Conservation (phyloP, 805 yeast genomes). For the Wickerhamomyces strasburgensis region DNA sequence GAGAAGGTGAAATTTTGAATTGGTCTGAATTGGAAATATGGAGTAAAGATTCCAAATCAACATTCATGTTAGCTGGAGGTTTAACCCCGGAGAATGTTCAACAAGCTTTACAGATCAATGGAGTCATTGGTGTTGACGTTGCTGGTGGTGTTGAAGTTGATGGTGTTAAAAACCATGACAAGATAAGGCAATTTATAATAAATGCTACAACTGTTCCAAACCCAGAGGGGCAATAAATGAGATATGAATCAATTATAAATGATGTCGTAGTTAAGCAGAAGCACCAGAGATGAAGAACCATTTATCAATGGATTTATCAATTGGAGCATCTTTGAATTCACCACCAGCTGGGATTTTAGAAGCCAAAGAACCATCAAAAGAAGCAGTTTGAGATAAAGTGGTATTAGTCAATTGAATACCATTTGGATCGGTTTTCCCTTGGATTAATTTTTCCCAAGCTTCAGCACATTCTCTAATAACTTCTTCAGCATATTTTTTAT, state of each 20-base stretch:
- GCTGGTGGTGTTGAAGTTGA: conserved; percentile 89
- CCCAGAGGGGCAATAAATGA: conserved; percentile 39
- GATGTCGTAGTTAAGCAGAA: conserved; percentile 39
- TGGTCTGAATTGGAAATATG: conserved; percentile 54
- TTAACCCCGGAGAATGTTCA: conserved; percentile 68
- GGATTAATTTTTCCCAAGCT: conserved; percentile 76
- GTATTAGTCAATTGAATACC: conserved; percentile 76
- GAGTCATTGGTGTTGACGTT: conserved; percentile 88
- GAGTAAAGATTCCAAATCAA: conserved; percentile 22
- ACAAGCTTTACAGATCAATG: conserved; percentile 42
- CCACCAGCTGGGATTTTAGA: conserved; percentile 63
- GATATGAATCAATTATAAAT: conserved; percentile 36
- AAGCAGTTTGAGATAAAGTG: conserved; percentile 54
- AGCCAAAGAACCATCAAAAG: conserved; percentile 44
- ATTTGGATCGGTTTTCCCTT: conserved; percentile 57
- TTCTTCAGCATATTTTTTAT: conserved; percentile 80
- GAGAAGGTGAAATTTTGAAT: conserved; percentile 77
- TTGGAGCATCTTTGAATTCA: conserved; percentile 81
- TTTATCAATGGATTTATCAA: conserved; percentile 94
- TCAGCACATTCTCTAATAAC: conserved; percentile 76
- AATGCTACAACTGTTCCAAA: conserved; percentile 35
- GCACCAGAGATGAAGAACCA: conserved; percentile 97
- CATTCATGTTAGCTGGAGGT: conserved; percentile 85
- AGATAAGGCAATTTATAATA: conserved; percentile 53
- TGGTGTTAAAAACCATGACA: conserved; percentile 65